Percentiles rank a stretch among this genome's conserved stretches.
Evolutionary conservation across 1,284 basidiomycete species (phyloP).

Genomic region (Flammula alnicola): DNA sequence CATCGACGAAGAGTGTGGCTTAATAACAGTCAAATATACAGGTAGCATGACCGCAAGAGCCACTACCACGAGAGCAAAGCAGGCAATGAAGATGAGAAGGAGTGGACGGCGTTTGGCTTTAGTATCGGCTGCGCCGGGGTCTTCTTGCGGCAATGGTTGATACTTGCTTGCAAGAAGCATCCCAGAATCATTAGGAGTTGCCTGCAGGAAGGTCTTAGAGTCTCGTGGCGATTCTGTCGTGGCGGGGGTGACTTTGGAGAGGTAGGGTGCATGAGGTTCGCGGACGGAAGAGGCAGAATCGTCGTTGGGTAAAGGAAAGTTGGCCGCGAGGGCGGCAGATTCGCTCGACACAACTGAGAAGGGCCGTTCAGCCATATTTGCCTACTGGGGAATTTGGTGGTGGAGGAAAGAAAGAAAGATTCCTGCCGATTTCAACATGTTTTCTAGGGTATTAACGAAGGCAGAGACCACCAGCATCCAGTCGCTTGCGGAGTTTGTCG

Average conservation of each 20-base stretch:
- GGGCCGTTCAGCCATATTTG: no score
- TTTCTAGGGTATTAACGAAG: no score
- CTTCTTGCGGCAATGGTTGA: conserved; percentile 8
- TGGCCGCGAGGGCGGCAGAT: no score
- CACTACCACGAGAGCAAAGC: conserved; percentile 43
- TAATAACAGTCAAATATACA: conserved; percentile 57
- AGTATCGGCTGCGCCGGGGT: conserved; percentile 15
- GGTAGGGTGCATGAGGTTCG: not conserved
- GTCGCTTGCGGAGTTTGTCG: no score
- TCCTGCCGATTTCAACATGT: no score
- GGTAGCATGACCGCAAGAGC: conserved; percentile 56
- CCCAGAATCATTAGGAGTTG: conserved; percentile 19
- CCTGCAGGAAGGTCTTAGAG: conserved; percentile 25
- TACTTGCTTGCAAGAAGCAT: conserved; percentile 16
- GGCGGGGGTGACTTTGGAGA: not conserved
- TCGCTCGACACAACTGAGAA: no score
- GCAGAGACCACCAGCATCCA: no score
- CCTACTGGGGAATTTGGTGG: no score
- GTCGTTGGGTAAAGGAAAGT: no score
- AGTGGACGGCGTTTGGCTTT: no score
- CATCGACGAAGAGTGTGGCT: conserved; percentile 36
- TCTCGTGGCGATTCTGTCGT: conserved; percentile 26
- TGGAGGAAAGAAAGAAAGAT: no score
- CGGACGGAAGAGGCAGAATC: no score
- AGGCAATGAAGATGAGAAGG: conserved; percentile 29